phyloP scores from a whole-genome alignment of 164 flowering plant species.

The Berberis vulgaris region DNA sequence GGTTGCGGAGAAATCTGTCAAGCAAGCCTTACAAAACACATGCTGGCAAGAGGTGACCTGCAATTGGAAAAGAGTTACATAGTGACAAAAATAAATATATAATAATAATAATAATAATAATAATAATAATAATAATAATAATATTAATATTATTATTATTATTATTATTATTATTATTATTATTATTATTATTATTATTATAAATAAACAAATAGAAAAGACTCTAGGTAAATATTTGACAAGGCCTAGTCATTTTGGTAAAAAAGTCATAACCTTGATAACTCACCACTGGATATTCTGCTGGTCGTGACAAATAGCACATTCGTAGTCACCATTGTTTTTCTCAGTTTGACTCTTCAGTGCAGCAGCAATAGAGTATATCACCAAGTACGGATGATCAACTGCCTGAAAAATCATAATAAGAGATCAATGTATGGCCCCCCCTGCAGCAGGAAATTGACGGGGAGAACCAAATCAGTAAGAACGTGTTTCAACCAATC shows the following conservation, averaged over 20 bases:
- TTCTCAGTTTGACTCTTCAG: constrained; percentile 21
- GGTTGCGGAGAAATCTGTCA: constrained; percentile 46
- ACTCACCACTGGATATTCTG: constrained; percentile 78
- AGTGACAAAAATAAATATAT: too few relatives aligned
- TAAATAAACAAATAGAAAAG: too few relatives aligned
- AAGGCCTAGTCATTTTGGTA: not conserved
- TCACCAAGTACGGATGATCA: constrained; percentile 97
- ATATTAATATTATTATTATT: too few relatives aligned
- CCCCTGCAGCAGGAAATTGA: not conserved
- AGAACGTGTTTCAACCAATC: not conserved
- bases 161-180: too few relatives aligned
- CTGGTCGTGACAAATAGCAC: constrained; percentile 75
- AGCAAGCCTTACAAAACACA: constrained; percentile 70
- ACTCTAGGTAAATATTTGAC: not conserved
- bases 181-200: not conserved
- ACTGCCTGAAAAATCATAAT: constrained; percentile 52
- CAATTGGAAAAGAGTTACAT: not conserved
- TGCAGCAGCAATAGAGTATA: constrained; percentile 44
- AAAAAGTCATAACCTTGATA: too few relatives aligned
- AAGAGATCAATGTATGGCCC: too few relatives aligned
- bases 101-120: too few relatives aligned
- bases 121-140: too few relatives aligned
- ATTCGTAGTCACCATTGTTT: constrained; percentile 27
- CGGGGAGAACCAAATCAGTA: not conserved
- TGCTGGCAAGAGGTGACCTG: constrained; percentile 82